A percentile compares a stretch with the other conserved stretches of the same genome.
Evolutionary conservation across 768 basidiomycete genomes (phyloP).

Genomic region (Rhizopogon salebrosus): DNA sequence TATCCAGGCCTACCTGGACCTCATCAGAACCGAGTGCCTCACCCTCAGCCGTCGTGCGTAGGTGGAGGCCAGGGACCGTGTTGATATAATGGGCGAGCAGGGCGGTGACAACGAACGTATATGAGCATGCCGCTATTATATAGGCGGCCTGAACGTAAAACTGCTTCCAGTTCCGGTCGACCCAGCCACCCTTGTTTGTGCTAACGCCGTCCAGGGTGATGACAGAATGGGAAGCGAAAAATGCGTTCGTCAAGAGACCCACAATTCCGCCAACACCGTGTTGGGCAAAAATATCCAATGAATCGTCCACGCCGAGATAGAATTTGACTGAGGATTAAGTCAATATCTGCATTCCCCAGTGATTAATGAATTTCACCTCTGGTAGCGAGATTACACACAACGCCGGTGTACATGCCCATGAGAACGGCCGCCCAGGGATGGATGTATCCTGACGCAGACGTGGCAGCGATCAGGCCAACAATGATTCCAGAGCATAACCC

Average conservation of each 20-base stretch:
- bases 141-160: slow-evolving; percentile 77
- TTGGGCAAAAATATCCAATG: slow-evolving; percentile 90
- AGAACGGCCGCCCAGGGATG: slow-evolving; percentile 73
- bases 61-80: slow-evolving; percentile 51
- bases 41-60: slow-evolving; percentile 48
- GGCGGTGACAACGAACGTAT: slow-evolving; percentile 60
- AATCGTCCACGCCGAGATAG: slow-evolving; percentile 74
- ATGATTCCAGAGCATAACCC: slow-evolving; percentile 91
- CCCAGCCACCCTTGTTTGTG: slow-evolving; percentile 55
- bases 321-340: slow-evolving; percentile 51
- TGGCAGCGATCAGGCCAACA: slow-evolving; percentile 83
- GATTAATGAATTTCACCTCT: slow-evolving; percentile 45
- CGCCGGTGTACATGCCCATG: slow-evolving; percentile 68
- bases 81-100: slow-evolving; percentile 55
- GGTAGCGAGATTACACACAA: slow-evolving; percentile 78
- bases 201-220: slow-evolving; percentile 68
- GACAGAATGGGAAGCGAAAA: slow-evolving; percentile 66
- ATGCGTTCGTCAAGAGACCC: slow-evolving; percentile 68
- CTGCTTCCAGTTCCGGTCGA: slow-evolving; percentile 75
- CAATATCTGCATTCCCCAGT: slow-evolving; percentile 3
- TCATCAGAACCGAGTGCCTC: slow-evolving; percentile 67
- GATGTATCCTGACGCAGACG: slow-evolving; percentile 81
- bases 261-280: slow-evolving; percentile 84
- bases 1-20: slow-evolving; percentile 46
- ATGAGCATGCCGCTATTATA: slow-evolving; percentile 49